A percentile compares a stretch with the other conserved stretches of the same genome.
These are phyloP conservation scores for Phytophthora pluvialis DNA, from an alignment of 352 stramenopile genomes.

Conservation along the genomic window DNA sequence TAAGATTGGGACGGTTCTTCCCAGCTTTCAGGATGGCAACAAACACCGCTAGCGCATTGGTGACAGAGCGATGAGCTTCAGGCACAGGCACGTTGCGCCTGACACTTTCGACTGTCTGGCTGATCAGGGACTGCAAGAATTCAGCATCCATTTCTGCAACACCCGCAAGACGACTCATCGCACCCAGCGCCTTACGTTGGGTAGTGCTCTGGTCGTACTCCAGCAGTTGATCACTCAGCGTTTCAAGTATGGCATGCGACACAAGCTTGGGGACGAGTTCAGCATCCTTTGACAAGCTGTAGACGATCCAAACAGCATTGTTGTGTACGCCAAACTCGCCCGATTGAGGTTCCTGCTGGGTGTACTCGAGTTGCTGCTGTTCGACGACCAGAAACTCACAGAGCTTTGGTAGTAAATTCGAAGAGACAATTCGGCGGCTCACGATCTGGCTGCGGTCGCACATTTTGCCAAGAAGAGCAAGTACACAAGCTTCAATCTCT, in stretches of 20 bases:
- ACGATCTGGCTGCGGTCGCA: constrained; percentile 54
- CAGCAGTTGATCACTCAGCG: constrained; percentile 44
- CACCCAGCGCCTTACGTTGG: constrained; percentile 52
- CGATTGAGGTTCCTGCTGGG: constrained; percentile 12
- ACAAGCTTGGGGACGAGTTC: constrained; percentile 72
- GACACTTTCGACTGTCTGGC: constrained; percentile 40
- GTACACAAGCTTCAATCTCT: constrained; percentile 44
- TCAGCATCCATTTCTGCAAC: constrained; percentile 22
- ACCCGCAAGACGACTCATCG: constrained; percentile 40
- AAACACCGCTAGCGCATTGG: constrained; percentile 54
- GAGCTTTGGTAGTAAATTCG: constrained; percentile 66
- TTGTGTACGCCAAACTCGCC: constrained; percentile 39
- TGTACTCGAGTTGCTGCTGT: constrained; percentile 20
- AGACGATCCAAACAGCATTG: constrained; percentile 60
- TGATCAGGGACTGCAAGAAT: constrained; percentile 24
- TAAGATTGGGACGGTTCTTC: constrained; percentile 27
- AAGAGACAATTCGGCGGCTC: constrained; percentile 62
- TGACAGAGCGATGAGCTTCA: constrained; percentile 44
- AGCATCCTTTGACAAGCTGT: constrained; percentile 64
- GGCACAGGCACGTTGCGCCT: constrained; percentile 41
- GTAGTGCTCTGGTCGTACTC: constrained; percentile 44
- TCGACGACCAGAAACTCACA: constrained; percentile 44
- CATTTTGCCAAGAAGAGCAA: constrained; percentile 60
- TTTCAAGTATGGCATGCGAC: constrained; percentile 57
- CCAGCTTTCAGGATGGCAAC: constrained; percentile 44